Base-by-base conservation (phyloP, 495 filamentous ascomycete species). In the Glonium stellatum region DNA sequence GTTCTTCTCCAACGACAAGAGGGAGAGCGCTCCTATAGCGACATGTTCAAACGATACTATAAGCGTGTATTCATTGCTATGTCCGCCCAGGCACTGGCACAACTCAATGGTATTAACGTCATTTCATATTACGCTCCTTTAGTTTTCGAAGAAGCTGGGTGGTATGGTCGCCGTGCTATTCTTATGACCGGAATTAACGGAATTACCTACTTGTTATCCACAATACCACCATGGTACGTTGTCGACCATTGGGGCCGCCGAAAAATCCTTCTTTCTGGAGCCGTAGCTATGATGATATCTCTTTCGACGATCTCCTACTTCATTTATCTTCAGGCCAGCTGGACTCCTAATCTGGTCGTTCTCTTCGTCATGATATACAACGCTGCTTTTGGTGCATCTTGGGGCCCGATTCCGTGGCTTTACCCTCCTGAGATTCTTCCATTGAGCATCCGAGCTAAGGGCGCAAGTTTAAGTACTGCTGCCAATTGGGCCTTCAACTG, bases 401-500 rank as follows among this genome's bases (percentile, higher is more conserved):
- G 95, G 95, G 93, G 93, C 34, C 93, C 93, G 3, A 92, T 98
- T 55, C 93, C 93, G 0, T 98, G 93, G 93, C 80, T 97, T 11
- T 98, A 98, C 70, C 93, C 95, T 3, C 93, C 93, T 8, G 93
- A 98, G 78, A 98, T 98, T 69, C 76, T 98, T 53, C 93, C 93
- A 1, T 78, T 98, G 61, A 97, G 95, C 74, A 97, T 98, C 68
- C 85, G 93, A 57, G 96, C 93, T 19, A 98, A 98, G 76, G 93
- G 93, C 60, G 95, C 93, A 51, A 96, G 92, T 77, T 76, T 98
- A 66, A 97, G 93, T 59, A 98, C 93, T 1, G 93, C 93, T 19
- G 81, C 91, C 9, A 98, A 98, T 70, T 98, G 95, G 95, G 90
- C 92, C 3, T 97, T 93, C 75, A 98, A 98, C 69, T 98, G 90